Evolutionary conservation across 306 rosid species (phyloP).

Genomic region (Quercus agrifolia): DNA sequence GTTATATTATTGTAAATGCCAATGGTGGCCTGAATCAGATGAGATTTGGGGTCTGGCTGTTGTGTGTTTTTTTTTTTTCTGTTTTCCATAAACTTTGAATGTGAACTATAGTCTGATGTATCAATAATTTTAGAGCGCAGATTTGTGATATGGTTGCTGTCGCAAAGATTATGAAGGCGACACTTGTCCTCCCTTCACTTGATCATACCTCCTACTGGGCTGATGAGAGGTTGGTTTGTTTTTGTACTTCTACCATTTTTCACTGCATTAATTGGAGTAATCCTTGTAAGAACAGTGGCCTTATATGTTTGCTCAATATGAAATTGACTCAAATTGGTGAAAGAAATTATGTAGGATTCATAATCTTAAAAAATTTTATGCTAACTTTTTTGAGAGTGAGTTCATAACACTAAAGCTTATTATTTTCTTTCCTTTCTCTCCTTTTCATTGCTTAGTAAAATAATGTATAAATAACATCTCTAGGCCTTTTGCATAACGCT

Average conservation of each 20-base stretch:
- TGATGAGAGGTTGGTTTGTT: slow-evolving; percentile 75
- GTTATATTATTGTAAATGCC: slow-evolving; percentile 86
- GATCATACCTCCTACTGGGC: slow-evolving; percentile 98
- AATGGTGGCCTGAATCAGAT: slow-evolving; percentile 99
- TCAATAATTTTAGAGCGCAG: slow-evolving; percentile 52
- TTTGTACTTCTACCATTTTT: slow-evolving; percentile 13
- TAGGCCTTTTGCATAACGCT: neutral
- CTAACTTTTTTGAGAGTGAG: neutral
- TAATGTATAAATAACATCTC: neutral
- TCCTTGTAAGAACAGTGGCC: neutral
- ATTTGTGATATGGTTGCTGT: slow-evolving; percentile 98
- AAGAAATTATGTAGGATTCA: neutral
- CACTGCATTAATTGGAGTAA: slow-evolving; percentile 12
- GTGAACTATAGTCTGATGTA: slow-evolving; percentile 41
- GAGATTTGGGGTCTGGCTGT: slow-evolving; percentile 98
- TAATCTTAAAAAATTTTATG: no score
- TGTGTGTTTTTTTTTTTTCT: slow-evolving; percentile 30
- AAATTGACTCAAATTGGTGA: neutral
- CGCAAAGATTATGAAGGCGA: slow-evolving; percentile 87
- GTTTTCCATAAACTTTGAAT: slow-evolving; percentile 4
- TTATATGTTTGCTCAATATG: slow-evolving; percentile 12
- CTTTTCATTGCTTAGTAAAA: neutral
- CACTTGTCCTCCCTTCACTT: slow-evolving; percentile 94
- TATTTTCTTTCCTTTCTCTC: neutral
- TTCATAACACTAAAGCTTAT: neutral